Evolutionary conservation across 352 stramenopile genomes (phyloP).

Genomic region (Phytophthora aleatoria): DNA sequence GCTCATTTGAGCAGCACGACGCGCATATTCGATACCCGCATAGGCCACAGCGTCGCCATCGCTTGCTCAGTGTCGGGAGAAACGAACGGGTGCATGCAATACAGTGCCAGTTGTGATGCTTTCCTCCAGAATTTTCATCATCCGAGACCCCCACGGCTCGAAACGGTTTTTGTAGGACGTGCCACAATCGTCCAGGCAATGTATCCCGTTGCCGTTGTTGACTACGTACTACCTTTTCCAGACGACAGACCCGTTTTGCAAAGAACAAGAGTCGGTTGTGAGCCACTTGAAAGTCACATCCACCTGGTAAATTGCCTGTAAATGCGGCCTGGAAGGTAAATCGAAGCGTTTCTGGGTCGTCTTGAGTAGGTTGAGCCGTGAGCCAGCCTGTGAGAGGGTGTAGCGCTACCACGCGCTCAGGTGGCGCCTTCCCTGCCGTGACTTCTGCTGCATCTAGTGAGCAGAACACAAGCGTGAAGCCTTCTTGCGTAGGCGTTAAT

Average conservation of each 20-base stretch:
- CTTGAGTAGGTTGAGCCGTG: conserved; percentile 12
- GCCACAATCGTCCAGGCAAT: conserved; percentile 15
- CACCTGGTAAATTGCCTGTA: conserved; percentile 12
- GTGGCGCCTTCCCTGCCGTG: conserved; percentile 25
- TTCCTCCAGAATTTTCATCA: conserved; percentile 9
- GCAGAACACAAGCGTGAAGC: conserved; percentile 29
- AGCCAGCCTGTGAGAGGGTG: conserved; percentile 35
- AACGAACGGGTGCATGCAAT: conserved; percentile 34
- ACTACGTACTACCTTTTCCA: conserved; percentile 29
- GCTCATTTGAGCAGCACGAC: conserved; percentile 32
- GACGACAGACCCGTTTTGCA: conserved; percentile 24
- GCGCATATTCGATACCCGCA: conserved; percentile 38
- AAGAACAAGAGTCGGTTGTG: conserved; percentile 25
- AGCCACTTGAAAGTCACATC: conserved; percentile 21
- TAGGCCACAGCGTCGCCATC: conserved; percentile 33
- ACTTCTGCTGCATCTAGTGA: conserved; percentile 25
- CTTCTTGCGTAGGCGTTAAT: conserved; percentile 25
- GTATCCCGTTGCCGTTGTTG: conserved; percentile 12
- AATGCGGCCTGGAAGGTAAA: conserved; percentile 34
- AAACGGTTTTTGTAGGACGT: conserved; percentile 14
- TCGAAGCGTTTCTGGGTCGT: conserved; percentile 9
- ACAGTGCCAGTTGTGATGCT: conserved; percentile 35
- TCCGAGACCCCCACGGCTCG: conserved; percentile 5
- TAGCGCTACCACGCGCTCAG: conserved; percentile 18
- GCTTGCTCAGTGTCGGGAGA: conserved; percentile 16